These are phyloP conservation scores for Adansonia gregorii DNA, from an alignment of 441 rosid genomes.

Conservation along the genomic window DNA sequence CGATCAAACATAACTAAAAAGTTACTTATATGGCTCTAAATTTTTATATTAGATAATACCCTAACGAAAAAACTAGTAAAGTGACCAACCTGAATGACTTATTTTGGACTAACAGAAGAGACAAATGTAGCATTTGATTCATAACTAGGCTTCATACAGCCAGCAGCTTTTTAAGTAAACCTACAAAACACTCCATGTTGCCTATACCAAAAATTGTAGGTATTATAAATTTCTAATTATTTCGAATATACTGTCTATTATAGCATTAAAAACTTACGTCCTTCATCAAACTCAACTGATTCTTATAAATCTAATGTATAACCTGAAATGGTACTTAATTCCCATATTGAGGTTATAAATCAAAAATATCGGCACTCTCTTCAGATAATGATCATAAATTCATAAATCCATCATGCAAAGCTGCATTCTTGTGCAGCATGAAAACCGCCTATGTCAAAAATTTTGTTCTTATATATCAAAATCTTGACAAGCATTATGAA, in stretches of 20 bases:
- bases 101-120: not conserved
- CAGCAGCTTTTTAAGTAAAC: not conserved
- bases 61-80: not conserved
- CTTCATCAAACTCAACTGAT: not conserved
- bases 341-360: not conserved
- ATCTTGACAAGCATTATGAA: not conserved
- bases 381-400: not conserved
- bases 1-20: not conserved
- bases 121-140: not conserved
- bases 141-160: not conserved
- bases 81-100: not conserved
- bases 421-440: not conserved
- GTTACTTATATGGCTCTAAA: not conserved
- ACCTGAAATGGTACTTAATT: slow-evolving; percentile 1
- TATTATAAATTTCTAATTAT: not conserved
- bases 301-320: not conserved
- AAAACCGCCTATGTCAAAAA: not conserved
- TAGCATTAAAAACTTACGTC: not conserved
- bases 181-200: not conserved
- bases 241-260: not conserved
- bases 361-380: not conserved
- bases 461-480: not conserved
- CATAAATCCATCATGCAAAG: not conserved
- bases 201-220: not conserved
- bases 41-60: not conserved